Percentiles rank a stretch among this genome's conserved stretches.
These are phyloP conservation scores for Barnettozyma botsteinii DNA, from an alignment of 805 yeast species.

Conservation along the genomic window DNA sequence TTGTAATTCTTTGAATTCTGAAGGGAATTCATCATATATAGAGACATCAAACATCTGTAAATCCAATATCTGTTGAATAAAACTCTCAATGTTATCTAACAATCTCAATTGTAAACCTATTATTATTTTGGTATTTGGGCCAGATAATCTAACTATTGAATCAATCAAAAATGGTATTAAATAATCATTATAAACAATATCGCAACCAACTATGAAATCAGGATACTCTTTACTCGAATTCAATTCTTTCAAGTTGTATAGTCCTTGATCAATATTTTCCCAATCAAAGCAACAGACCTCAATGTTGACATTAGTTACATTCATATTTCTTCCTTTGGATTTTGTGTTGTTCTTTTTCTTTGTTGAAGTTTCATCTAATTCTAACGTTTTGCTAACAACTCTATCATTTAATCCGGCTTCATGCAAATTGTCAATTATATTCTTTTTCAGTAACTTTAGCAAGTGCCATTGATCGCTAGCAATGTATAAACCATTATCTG, in stretches of 20 bases:
- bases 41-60: slow-evolving; percentile 30
- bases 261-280: slow-evolving; percentile 43
- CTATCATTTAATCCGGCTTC: slow-evolving; percentile 12
- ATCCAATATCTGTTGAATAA: slow-evolving; percentile 31
- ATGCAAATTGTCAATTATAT: slow-evolving; percentile 37
- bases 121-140: slow-evolving; percentile 30
- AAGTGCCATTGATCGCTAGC: slow-evolving; percentile 57
- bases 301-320: slow-evolving; percentile 14
- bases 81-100: slow-evolving; percentile 41
- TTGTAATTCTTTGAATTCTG: slow-evolving; percentile 22
- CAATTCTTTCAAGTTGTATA: slow-evolving; percentile 18
- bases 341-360: not conserved
- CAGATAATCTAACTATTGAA: slow-evolving; percentile 35
- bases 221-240: slow-evolving; percentile 22
- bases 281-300: slow-evolving; percentile 56
- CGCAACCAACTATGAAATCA: slow-evolving; percentile 54
- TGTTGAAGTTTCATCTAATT: not conserved
- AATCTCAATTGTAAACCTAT: slow-evolving; percentile 53
- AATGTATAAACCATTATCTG: slow-evolving; percentile 29
- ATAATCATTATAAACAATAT: slow-evolving; percentile 60
- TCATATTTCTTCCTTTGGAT: too few species aligned
- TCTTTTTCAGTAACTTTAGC: slow-evolving; percentile 42
- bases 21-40: slow-evolving; percentile 27
- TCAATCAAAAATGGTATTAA: slow-evolving; percentile 44
- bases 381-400: not conserved